A percentile compares a stretch with the other conserved stretches of the same genome.
Conservation (phyloP, 2,329 filamentous ascomycete genomes). For the Celoporthe dispersa region DNA sequence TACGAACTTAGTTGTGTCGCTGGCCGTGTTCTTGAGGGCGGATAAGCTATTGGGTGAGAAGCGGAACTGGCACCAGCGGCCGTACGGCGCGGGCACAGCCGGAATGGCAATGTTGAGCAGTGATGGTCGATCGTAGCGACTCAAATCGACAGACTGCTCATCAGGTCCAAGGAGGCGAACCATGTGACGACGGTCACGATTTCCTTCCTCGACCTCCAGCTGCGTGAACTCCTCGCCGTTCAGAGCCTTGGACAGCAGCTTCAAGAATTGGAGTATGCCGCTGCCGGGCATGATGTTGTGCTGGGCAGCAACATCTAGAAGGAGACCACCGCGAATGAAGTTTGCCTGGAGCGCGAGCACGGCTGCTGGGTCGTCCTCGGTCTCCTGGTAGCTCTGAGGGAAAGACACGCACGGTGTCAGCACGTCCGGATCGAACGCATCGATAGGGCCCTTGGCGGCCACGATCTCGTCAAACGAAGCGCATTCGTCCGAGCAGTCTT, state of each 20-base stretch:
- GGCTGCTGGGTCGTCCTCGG: constrained; percentile 28
- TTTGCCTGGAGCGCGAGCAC: constrained; percentile 35
- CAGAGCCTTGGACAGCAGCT: constrained; percentile 32
- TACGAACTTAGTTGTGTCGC: constrained; percentile 22
- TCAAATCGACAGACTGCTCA: background rate
- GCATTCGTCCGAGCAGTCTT: constrained; percentile 30
- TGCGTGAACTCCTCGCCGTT: constrained; percentile 27
- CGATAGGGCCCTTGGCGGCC: constrained; percentile 34
- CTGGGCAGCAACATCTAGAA: constrained; percentile 37
- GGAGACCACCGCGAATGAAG: constrained; percentile 37
- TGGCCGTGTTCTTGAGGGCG: background rate
- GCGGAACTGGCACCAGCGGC: background rate
- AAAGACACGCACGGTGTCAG: constrained; percentile 37
- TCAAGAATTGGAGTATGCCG: constrained; percentile 34
- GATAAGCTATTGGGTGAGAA: background rate
- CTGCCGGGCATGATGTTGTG: constrained; percentile 40
- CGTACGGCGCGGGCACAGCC: background rate
- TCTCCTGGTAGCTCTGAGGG: constrained; percentile 34
- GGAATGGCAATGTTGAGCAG: constrained; percentile 8
- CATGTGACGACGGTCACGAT: constrained; percentile 33
- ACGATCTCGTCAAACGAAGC: constrained; percentile 32
- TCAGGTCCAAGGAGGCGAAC: constrained; percentile 28
- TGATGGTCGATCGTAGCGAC: constrained; percentile 2
- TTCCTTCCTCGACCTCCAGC: constrained; percentile 30
- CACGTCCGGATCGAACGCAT: constrained; percentile 38